Conservation (phyloP, 768 basidiomycete species). For the Rhizopogon roseolus region DNA sequence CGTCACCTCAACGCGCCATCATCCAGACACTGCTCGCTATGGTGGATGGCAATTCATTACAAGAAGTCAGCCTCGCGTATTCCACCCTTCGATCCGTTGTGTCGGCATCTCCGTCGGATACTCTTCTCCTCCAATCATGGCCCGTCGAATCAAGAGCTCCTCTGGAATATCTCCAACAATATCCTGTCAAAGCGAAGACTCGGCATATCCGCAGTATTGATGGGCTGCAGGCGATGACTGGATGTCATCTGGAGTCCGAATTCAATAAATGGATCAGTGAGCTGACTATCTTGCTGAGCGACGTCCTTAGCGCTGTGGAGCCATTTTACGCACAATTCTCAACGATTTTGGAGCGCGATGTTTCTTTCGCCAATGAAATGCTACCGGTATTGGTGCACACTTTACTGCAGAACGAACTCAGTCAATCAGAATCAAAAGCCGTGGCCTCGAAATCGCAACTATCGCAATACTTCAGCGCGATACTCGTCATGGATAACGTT, state of each 20-base stretch:
- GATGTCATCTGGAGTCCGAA: constrained; percentile 37
- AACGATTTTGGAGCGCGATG: constrained; percentile 50
- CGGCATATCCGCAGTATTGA: constrained; percentile 32
- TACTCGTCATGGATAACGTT: constrained; percentile 20
- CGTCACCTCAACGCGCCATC: constrained; percentile 44
- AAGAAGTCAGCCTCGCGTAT: constrained; percentile 56
- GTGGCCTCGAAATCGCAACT: constrained; percentile 15
- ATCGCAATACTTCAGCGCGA: constrained; percentile 17
- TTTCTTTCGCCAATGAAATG: constrained; percentile 57
- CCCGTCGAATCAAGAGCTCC: constrained; percentile 39
- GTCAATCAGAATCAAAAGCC: constrained; percentile 1
- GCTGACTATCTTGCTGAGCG: constrained; percentile 52
- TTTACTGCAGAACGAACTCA: constrained; percentile 38
- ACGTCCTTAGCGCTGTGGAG: constrained; percentile 48
- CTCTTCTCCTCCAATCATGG: constrained; percentile 24
- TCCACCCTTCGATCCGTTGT: constrained; percentile 57
- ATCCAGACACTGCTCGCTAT: constrained; percentile 50
- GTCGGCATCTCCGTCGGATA: constrained; percentile 32
- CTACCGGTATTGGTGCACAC: constrained; percentile 76
- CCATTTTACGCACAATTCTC: constrained; percentile 67
- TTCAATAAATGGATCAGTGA: constrained; percentile 62
- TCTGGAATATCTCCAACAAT: constrained; percentile 45
- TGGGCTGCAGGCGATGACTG: constrained; percentile 24
- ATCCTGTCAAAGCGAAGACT: constrained; percentile 30
- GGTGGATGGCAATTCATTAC: constrained; percentile 46